Base-by-base conservation (phyloP, 371 early-diverging fungal species). In the Dinochytrium kinnereticum region DNA sequence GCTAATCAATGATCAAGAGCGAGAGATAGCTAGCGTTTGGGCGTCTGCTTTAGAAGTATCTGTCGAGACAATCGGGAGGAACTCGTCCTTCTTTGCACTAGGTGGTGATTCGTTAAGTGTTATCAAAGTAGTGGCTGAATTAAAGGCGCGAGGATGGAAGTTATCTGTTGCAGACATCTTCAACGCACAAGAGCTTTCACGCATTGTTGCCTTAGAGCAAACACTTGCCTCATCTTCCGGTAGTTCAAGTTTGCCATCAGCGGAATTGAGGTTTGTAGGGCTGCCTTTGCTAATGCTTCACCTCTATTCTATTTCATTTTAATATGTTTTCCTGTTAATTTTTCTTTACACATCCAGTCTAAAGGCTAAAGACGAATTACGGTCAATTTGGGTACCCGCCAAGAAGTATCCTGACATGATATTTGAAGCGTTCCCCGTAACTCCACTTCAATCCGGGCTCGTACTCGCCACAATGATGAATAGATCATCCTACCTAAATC, bases 31-130 rank as follows among this genome's bases (percentile, higher is more conserved):
- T 13, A 44, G 19, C 19, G 13, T 44, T 7, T 44, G 44, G 44
- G 7, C 44, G 44, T 44, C 19, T 15, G 24, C 24, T 57, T 57
- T 57, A 26, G 57, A 57, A 30, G 57, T 57, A 26, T 10, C 57
- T 57, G n/a, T 57, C 7, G 57, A 57, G 31, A 10, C 24, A 26
- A 70, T 70, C 15, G 70, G 70, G 39, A n/a, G 55, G 0, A 37
- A 51, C 66, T 44, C 57, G 21, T 75, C 66, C 19, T 77, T 70
- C 61, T 79, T 79, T 53, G 70, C 68, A 38, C 66, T 79, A 1
- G 79, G 79, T 26, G 79, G 78, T 1, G 72, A 78, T 49, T 78
- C 78, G 7, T 33, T 78, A 3, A 26, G 68, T 37, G 75, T 71
- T 10, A 75, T 78, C 24, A 72, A 51, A 28, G 33, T 78, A 13